Percentiles rank a stretch among this genome's conserved stretches.
These are phyloP conservation scores for Hysterangium stoloniferum DNA, from an alignment of 768 basidiomycete species.

Conservation along the genomic window DNA sequence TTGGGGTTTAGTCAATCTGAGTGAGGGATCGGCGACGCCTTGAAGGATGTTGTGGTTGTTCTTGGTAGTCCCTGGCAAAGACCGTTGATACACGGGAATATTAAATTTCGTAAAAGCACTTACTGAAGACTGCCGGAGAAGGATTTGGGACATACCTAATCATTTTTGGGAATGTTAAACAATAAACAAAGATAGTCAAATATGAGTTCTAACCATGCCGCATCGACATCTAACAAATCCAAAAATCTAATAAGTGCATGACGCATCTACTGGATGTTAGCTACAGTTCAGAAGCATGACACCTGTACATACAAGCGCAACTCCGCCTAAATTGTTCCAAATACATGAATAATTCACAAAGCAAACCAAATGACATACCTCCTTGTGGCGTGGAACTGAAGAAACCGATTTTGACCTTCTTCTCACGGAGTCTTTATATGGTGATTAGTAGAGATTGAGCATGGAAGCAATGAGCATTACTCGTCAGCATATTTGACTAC, in stretches of 20 bases:
- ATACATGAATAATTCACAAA: constrained; percentile 13
- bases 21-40: constrained; percentile 76
- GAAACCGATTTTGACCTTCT: constrained; percentile 86
- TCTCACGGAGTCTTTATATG: constrained; percentile 48
- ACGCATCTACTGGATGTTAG: constrained; percentile 56
- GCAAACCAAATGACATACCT: constrained; percentile 37
- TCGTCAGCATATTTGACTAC: constrained; percentile 79
- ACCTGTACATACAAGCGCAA: constrained; percentile 65
- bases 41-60: constrained; percentile 95
- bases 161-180: constrained; percentile 5
- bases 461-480: neutral
- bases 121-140: constrained; percentile 83
- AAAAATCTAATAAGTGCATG: constrained; percentile 89
- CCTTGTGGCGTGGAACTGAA: constrained; percentile 96
- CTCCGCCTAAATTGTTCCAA: constrained; percentile 54
- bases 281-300: neutral
- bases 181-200: constrained; percentile 6
- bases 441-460: neutral
- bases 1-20: constrained; percentile 66
- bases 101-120: constrained; percentile 36
- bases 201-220: constrained; percentile 56
- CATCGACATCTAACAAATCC: constrained; percentile 71
- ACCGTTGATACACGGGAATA: constrained; percentile 10
- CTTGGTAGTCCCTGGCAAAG: constrained; percentile 17
- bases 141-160: constrained; percentile 90